Percentiles rank a stretch among this genome's conserved stretches.
These are phyloP conservation scores for Anthracocystis walkeri DNA, from an alignment of 1,284 basidiomycete genomes.

Conservation along the genomic window DNA sequence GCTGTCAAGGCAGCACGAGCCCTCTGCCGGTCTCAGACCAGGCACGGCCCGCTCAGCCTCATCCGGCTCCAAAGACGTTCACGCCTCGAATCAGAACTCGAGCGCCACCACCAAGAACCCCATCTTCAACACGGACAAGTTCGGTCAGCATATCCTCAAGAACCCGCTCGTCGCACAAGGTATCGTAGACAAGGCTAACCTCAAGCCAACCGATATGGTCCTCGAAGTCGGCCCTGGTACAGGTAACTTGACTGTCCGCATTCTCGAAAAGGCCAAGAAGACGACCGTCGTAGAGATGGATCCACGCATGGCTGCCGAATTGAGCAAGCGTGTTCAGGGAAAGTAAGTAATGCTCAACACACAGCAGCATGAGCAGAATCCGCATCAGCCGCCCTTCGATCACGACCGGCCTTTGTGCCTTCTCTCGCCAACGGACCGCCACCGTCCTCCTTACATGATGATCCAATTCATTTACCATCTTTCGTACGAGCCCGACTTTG, in stretches of 20 bases:
- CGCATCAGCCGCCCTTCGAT: conserved; percentile 2
- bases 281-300: conserved; percentile 97
- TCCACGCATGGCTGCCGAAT: conserved; percentile 97
- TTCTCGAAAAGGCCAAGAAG: conserved; percentile 92
- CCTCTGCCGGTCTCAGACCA: conserved; percentile 75
- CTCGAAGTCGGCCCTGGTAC: conserved; percentile 99
- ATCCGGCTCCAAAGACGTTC: conserved; percentile 23
- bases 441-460: conserved; percentile 34
- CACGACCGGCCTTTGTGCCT: not conserved
- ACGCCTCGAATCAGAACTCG: conserved; percentile 64
- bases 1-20: conserved; percentile 80
- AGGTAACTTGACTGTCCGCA: conserved; percentile 93
- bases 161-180: conserved; percentile 88
- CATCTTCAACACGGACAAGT: conserved; percentile 82
- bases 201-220: conserved; percentile 94
- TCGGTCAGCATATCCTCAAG: conserved; percentile 97
- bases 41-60: conserved; percentile 72
- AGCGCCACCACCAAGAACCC: conserved; percentile 67
- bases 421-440: no score
- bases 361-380: conserved; percentile 2
- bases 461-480: conserved; percentile 56
- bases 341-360: conserved; percentile 77
- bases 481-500: conserved; percentile 59
- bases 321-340: conserved; percentile 96
- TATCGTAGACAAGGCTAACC: conserved; percentile 79